These are phyloP conservation scores for Neocucurbitaria cava DNA, from an alignment of 2,329 filamentous ascomycete species.

Conservation along the genomic window DNA sequence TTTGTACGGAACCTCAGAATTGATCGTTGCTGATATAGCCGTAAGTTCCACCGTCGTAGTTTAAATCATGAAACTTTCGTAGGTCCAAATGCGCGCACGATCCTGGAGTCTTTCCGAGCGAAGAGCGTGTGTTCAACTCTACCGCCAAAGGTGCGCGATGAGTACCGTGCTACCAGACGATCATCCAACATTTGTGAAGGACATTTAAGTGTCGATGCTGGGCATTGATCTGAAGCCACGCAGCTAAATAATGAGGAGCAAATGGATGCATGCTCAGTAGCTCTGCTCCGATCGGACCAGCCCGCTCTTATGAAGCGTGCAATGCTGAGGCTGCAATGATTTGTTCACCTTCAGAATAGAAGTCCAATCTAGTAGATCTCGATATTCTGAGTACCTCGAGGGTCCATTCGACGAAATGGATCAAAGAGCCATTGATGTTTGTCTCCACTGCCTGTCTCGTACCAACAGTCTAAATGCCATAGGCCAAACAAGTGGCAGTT, in stretches of 20 bases:
- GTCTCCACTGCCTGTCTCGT: conserved; percentile 8
- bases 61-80: conserved; percentile 15
- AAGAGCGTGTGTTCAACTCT: background rate
- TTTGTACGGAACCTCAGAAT: conserved; percentile 1
- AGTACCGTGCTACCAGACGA: background rate
- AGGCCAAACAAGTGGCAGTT: conserved; percentile 15
- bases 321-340: background rate
- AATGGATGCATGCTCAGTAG: background rate
- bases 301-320: background rate
- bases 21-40: background rate
- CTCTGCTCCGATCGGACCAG: background rate
- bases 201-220: background rate
- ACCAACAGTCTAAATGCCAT: conserved; percentile 16
- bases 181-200: background rate
- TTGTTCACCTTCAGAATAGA: background rate
- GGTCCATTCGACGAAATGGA: conserved; percentile 17
- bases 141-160: background rate
- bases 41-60: background rate
- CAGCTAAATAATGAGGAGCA: background rate
- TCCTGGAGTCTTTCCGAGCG: background rate
- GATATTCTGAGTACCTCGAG: conserved; percentile 10
- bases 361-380: conserved; percentile 2
- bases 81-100: conserved; percentile 18
- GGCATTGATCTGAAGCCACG: background rate
- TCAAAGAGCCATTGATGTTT: conserved; percentile 17